Evolutionary conservation across 2,329 filamentous ascomycete species (phyloP).

Genomic region (Aureobasidium sp.): DNA sequence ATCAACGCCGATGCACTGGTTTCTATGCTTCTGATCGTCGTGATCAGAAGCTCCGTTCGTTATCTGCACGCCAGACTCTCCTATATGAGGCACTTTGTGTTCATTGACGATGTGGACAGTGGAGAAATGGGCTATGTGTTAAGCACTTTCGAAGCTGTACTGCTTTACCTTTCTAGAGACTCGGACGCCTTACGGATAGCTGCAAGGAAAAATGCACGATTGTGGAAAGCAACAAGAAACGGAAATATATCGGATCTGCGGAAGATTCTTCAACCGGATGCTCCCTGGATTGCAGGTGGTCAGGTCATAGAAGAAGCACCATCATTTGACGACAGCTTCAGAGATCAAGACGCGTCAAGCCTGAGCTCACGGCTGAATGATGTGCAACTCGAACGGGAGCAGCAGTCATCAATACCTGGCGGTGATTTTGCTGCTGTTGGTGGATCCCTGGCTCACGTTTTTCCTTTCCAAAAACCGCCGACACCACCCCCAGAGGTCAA

Average conservation of each 20-base stretch:
- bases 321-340: neutral
- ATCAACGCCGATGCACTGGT: slow-evolving; percentile 89
- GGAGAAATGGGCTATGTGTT: slow-evolving; percentile 94
- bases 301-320: slow-evolving; percentile 16
- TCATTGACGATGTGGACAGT: slow-evolving; percentile 93
- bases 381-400: slow-evolving; percentile 8
- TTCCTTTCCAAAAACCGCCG: slow-evolving; percentile 70
- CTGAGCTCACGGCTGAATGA: neutral
- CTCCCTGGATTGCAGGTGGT: slow-evolving; percentile 3
- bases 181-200: slow-evolving; percentile 75
- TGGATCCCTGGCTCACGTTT: slow-evolving; percentile 68
- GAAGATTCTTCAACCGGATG: slow-evolving; percentile 66
- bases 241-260: slow-evolving; percentile 70
- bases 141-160: slow-evolving; percentile 90
- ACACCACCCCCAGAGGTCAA: slow-evolving; percentile 39
- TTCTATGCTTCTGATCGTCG: slow-evolving; percentile 80
- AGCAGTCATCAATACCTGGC: neutral
- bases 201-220: slow-evolving; percentile 72
- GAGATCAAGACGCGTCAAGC: neutral
- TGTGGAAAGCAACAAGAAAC: slow-evolving; percentile 82
- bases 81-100: slow-evolving; percentile 98
- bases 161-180: slow-evolving; percentile 79
- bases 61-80: slow-evolving; percentile 80
- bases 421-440: slow-evolving; percentile 29
- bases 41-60: slow-evolving; percentile 82